A percentile compares a stretch with the other conserved stretches of the same genome.
Conservation (phyloP, 208 protist species). For the Crithidia mellificae region DNA sequence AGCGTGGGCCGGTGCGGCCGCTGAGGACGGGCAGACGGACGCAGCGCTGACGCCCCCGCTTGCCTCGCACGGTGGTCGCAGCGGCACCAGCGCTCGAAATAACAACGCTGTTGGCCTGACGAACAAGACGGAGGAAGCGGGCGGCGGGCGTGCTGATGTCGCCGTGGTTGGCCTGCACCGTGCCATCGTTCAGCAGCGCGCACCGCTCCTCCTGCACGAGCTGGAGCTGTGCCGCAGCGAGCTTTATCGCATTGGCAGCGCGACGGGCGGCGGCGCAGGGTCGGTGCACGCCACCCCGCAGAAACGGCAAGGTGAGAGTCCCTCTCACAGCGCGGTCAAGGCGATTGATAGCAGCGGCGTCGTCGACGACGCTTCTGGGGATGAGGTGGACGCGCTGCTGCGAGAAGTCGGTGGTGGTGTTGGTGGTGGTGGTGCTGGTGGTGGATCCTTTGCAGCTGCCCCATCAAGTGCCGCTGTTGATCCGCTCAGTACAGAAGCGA, state of each 20-base stretch:
- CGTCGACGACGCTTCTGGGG: not conserved
- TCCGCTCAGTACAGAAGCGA: not conserved
- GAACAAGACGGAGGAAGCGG: not conserved
- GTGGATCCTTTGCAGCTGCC: not conserved
- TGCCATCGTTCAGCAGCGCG: slow-evolving; percentile 67
- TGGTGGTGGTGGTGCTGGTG: not conserved
- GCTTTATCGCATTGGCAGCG: slow-evolving; percentile 2
- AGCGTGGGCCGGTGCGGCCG: slow-evolving; percentile 6
- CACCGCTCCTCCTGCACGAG: slow-evolving; percentile 61
- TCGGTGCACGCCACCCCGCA: slow-evolving; percentile 1
- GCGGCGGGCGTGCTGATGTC: not conserved
- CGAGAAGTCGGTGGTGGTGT: slow-evolving; percentile 15
- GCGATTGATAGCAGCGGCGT: not conserved
- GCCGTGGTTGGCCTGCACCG: slow-evolving; percentile 60
- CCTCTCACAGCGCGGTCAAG: not conserved
- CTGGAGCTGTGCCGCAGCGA: slow-evolving; percentile 60
- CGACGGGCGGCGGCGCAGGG: not conserved
- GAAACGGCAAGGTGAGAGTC: not conserved
- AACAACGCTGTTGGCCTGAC: not conserved
- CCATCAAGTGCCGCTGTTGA: no score
- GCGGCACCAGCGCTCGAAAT: not conserved
- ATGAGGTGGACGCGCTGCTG: slow-evolving; percentile 41
- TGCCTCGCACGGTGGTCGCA: not conserved
- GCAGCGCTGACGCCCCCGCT: not conserved
- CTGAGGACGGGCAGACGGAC: not conserved